Base-by-base conservation (phyloP, 1,284 basidiomycete species). In the Leccinum subrobustum region DNA sequence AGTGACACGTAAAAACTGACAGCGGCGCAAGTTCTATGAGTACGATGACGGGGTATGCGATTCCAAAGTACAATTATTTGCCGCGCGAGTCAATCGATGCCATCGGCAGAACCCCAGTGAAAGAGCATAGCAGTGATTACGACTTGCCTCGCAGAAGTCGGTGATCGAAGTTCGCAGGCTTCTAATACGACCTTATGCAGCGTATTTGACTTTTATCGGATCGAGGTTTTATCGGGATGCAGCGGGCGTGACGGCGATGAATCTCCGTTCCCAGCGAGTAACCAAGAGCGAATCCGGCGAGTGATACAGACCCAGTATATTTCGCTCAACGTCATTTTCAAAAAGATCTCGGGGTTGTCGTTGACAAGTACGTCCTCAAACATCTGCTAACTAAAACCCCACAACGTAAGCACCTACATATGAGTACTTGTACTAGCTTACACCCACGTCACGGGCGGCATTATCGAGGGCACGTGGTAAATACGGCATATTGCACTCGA, bases 1-100 rank as follows among this genome's bases (percentile, higher is more conserved):
- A 25, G 47, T 50, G 55, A 72, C 67, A 72, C 73, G 73, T 72
- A 72, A 72, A 70, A 11, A 42, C 14, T 73, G 71, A 74, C 73
- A 67, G 70, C 66, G 64, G 67, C 63, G 68, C 52, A 59, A 60
- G 54, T 65, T 73, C 65, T 61, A 33, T 47, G 51, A 60, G 50
- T 54, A 47, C 56, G 57, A 56, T 66, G 57, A 53, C 62, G 59
- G 59, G 60, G 57, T 48, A 54, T 33, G 33, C 59, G 73, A 75
- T 75, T 73, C 70, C 2, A 55, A 23, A 55, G 42, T 54, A 60
- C 56, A 54, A 58, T 52, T 23, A n/a, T 27, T 31, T 57, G 52
- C 68, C 63, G 65, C 64, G 53, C 59, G 44, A 68, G 63, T 68
- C 63, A 70, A 70, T 73, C 71, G 67, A 73, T 70, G 71, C 68